These are phyloP conservation scores for Phlyctochytrium bullatum DNA, from an alignment of 192 early-diverging fungal genomes.

Conservation along the genomic window DNA sequence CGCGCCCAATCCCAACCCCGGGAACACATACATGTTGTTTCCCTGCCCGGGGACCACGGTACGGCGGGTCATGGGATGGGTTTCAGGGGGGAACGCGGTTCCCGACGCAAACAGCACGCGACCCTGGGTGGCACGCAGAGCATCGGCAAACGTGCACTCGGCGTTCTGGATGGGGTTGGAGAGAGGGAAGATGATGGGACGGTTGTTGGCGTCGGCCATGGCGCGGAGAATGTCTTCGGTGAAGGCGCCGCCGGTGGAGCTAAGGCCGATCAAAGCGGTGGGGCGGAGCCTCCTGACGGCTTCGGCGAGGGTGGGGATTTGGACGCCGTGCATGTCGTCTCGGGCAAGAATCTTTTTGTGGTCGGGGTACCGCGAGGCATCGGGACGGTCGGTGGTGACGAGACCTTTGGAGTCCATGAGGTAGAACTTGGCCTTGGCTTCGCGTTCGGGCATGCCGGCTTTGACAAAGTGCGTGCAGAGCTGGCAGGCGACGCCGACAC, in stretches of 20 bases:
- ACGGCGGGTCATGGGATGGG: no score
- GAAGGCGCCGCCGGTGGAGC: constrained; percentile 78
- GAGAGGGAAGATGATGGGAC: constrained; percentile 81
- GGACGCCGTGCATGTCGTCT: constrained; percentile 76
- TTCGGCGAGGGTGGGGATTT: constrained; percentile 70
- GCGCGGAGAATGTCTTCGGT: constrained; percentile 62
- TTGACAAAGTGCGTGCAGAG: constrained; percentile 76
- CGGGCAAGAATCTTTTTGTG: constrained; percentile 75
- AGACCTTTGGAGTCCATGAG: constrained; percentile 92
- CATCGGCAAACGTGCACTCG: constrained; percentile 93
- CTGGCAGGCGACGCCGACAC: constrained; percentile 92
- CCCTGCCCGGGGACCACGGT: no score
- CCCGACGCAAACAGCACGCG: constrained; percentile 94
- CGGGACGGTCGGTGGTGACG: constrained; percentile 84
- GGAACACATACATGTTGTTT: no score
- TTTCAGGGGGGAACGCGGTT: constrained; percentile 85
- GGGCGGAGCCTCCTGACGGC: constrained; percentile 85
- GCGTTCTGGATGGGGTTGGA: constrained; percentile 86
- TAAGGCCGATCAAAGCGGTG: constrained; percentile 86
- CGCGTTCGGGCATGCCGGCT: constrained; percentile 72
- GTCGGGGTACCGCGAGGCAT: constrained; percentile 41
- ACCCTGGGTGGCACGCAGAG: constrained; percentile 81
- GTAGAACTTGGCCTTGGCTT: constrained; percentile 72
- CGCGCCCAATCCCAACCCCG: no score
- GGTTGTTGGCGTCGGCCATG: constrained; percentile 72